These are phyloP conservation scores for Boletus rubroflammeus DNA, from an alignment of 768 basidiomycete species.

Conservation along the genomic window DNA sequence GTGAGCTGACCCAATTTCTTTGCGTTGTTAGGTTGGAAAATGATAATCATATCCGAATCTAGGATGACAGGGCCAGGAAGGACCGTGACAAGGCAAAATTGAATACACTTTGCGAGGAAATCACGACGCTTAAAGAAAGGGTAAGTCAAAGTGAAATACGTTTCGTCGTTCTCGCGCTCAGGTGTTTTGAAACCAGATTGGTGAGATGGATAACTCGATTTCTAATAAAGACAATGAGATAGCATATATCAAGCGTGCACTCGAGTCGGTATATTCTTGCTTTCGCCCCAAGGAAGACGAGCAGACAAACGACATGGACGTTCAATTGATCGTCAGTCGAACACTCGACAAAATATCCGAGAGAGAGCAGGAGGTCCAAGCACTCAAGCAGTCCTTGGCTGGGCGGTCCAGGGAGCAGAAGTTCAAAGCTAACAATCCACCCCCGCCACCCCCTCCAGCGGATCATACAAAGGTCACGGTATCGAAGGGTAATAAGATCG, in stretches of 20 bases:
- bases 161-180: not conserved
- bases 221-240: constrained; percentile 69
- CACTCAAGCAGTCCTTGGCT: constrained; percentile 48
- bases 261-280: constrained; percentile 84
- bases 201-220: constrained; percentile 46
- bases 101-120: constrained; percentile 71
- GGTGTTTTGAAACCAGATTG: constrained; percentile 38
- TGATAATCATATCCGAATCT: not conserved
- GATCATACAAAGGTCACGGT: constrained; percentile 7
- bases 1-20: constrained; percentile 38
- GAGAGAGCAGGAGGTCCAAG: constrained; percentile 61
- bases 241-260: constrained; percentile 73
- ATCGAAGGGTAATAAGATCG: constrained; percentile 7
- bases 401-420: constrained; percentile 61
- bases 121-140: constrained; percentile 64
- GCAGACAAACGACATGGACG: constrained; percentile 53
- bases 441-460: constrained; percentile 56
- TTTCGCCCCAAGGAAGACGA: constrained; percentile 53
- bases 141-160: constrained; percentile 35
- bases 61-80: constrained; percentile 73
- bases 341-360: constrained; percentile 65
- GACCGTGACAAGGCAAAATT: constrained; percentile 75
- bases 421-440: constrained; percentile 63
- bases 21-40: not conserved
- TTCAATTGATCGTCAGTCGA: constrained; percentile 63